phyloP scores from a whole-genome alignment of 345 rosid species.

The Populus alba region DNA sequence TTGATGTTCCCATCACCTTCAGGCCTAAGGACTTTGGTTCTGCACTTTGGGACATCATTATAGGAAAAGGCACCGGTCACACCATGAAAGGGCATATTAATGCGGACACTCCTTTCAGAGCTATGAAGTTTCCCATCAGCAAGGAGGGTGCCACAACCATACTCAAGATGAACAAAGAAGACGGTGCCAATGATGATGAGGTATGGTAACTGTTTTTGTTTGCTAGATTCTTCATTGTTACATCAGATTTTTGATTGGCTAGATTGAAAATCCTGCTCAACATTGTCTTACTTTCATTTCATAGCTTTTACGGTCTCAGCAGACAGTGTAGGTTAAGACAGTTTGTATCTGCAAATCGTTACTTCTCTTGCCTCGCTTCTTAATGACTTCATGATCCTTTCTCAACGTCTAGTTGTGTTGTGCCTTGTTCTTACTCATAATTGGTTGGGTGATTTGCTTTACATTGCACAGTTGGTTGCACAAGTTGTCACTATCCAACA shows the following conservation, averaged over 20 bases:
- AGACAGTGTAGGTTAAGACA: not conserved
- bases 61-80: constrained; percentile 92
- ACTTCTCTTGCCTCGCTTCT: not conserved
- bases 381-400: not conserved
- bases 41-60: constrained; percentile 97
- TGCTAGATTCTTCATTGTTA: not conserved
- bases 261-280: not conserved
- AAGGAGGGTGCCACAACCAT: constrained; percentile 92
- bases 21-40: constrained; percentile 97
- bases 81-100: constrained; percentile 76
- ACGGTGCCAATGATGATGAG: constrained; percentile 54
- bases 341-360: not conserved
- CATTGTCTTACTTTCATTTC: not conserved
- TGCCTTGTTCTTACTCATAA: not conserved
- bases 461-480: not conserved
- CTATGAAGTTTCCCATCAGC: constrained; percentile 86
- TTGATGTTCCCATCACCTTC: constrained; percentile 82
- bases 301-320: not conserved
- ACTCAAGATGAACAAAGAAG: constrained; percentile 77
- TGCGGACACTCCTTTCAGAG: constrained; percentile 91
- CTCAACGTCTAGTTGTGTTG: not conserved
- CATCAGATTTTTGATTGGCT: not conserved
- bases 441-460: no score
- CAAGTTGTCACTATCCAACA: not conserved
- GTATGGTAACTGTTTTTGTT: constrained; percentile 17